Percentiles rank a stretch among this genome's conserved stretches.
phyloP scores from a whole-genome alignment of 768 basidiomycete species.

The Boletus tomentosulus region DNA sequence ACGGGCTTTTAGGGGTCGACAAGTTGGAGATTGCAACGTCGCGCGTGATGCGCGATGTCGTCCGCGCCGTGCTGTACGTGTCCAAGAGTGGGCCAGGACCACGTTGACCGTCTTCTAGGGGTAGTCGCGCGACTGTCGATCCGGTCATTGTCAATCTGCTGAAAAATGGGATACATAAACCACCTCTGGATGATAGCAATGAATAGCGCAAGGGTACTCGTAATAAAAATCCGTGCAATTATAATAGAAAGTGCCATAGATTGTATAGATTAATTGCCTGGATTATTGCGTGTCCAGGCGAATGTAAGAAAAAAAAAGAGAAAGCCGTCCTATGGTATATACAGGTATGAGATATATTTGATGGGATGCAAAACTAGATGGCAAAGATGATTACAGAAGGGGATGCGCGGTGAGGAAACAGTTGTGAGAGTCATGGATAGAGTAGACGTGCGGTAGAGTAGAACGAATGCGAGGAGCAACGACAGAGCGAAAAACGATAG shows the following conservation, averaged over 20 bases:
- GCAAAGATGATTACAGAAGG: slow-evolving; percentile 23
- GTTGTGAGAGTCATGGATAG: slow-evolving; percentile 8
- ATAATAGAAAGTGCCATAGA: slow-evolving; percentile 24
- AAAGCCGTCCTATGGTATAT: slow-evolving; percentile 18
- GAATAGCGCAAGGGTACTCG: slow-evolving; percentile 8
- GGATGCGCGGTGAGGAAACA: slow-evolving; percentile 22
- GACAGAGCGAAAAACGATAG: slow-evolving; percentile 15
- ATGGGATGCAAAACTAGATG: slow-evolving; percentile 18
- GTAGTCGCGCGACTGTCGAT: slow-evolving; percentile 40
- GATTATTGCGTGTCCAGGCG: slow-evolving; percentile 25
- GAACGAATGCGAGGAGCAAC: slow-evolving; percentile 15
- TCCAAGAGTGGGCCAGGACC: not conserved
- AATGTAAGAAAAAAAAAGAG: slow-evolving; percentile 7
- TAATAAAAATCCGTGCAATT: slow-evolving; percentile 5
- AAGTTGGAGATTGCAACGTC: slow-evolving; percentile 80
- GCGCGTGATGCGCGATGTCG: slow-evolving; percentile 65
- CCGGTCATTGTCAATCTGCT: slow-evolving; percentile 49
- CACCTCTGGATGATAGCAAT: slow-evolving; percentile 36
- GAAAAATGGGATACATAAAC: slow-evolving; percentile 53
- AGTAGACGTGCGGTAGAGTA: slow-evolving; percentile 20
- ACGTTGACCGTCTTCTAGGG: slow-evolving; percentile 35
- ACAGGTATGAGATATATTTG: slow-evolving; percentile 19
- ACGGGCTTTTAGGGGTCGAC: slow-evolving; percentile 60
- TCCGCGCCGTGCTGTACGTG: slow-evolving; percentile 56
- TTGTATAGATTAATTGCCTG: slow-evolving; percentile 17